A percentile compares a stretch with the other conserved stretches of the same genome.
Evolutionary conservation across 768 basidiomycete genomes (phyloP).

Genomic region (Cystobasidium onofrii): DNA sequence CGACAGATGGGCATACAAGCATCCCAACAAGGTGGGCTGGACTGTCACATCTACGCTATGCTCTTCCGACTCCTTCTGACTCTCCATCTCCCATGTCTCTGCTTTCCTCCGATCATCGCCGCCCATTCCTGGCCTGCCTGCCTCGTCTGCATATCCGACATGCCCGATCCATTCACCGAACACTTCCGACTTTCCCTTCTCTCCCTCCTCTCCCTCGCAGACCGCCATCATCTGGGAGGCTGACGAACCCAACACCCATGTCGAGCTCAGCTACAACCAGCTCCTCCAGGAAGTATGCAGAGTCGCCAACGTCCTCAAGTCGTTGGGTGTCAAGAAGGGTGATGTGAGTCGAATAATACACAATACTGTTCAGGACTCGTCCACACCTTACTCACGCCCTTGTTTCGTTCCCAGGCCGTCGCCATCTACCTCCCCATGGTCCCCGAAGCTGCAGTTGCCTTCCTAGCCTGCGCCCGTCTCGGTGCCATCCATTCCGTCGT

Average conservation of each 20-base stretch:
- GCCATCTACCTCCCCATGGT: constrained; percentile 75
- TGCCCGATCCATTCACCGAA: background rate
- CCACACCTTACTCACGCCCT: background rate
- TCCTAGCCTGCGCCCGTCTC: constrained; percentile 95
- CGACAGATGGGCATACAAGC: constrained; percentile 85
- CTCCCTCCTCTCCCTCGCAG: constrained; percentile 46
- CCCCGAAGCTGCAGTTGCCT: constrained; percentile 93
- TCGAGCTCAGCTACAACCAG: constrained; percentile 68
- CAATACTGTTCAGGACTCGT: background rate
- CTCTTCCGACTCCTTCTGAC: background rate
- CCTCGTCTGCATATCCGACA: background rate
- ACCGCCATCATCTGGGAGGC: constrained; percentile 97
- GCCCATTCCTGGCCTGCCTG: background rate
- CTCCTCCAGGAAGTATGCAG: constrained; percentile 81
- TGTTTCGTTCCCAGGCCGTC: constrained; percentile 52
- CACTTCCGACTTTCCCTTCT: background rate
- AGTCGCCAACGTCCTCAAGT: constrained; percentile 83
- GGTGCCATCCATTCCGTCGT: constrained; percentile 95
- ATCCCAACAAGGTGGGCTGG: constrained; percentile 57
- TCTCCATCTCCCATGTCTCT: background rate
- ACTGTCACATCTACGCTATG: background rate
- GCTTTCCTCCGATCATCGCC: background rate
- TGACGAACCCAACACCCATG: constrained; percentile 77
- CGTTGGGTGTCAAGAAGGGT: constrained; percentile 84
- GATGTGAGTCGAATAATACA: constrained; percentile 50